Evolutionary conservation across 306 rosid genomes (phyloP), one percentile per base, ranked within the genome.

Genomic region (Acacia acuminata): DNA sequence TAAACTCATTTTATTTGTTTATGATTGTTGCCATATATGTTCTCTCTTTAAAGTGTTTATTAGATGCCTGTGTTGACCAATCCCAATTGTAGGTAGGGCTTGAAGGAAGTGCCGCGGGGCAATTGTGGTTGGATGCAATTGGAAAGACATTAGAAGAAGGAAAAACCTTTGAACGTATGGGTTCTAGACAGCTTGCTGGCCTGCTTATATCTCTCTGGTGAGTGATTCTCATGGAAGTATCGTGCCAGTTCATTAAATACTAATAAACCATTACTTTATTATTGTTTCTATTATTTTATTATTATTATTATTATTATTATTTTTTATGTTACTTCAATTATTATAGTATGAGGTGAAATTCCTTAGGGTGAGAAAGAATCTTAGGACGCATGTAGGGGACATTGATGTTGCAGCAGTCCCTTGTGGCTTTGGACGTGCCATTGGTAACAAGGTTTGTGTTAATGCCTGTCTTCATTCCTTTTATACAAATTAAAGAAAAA

Each of bases 121-220:
- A 96, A 78, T 94, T 97, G 97, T 96, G 99, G 98, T 82, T 96
- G 80, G 97, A 96, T 85, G 90, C 96, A 75, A 94, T 96, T 67
- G 99, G 99, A 77, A 96, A 92, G 91, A 94, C 97, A 71, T 82
- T 96, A 76, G 98, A 92, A 73, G 98, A 94, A 86, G 94, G 94
- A 74, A 89, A 87, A 87, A 86, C 89, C 74, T 96, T 96, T 77
- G 99, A 96, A 87, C 97, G 98, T 30, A 92, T 96, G 98, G 99
- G 99, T 76, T 96, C 99, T 69, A 90, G 99, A 85, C 99, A 96
- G 84, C 90, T 96, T 40, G 99, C 97, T n/a, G 98, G 98, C 85
- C 91, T 96, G 97, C 97, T 96, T 81, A 90, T 96, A 78, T 91
- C 99, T 88, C 98, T 96, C 42, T 96, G 99, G 99, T 96, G 77